These are phyloP conservation scores for Lachnellula occidentalis DNA, from an alignment of 2,329 filamentous ascomycete genomes.

Conservation along the genomic window DNA sequence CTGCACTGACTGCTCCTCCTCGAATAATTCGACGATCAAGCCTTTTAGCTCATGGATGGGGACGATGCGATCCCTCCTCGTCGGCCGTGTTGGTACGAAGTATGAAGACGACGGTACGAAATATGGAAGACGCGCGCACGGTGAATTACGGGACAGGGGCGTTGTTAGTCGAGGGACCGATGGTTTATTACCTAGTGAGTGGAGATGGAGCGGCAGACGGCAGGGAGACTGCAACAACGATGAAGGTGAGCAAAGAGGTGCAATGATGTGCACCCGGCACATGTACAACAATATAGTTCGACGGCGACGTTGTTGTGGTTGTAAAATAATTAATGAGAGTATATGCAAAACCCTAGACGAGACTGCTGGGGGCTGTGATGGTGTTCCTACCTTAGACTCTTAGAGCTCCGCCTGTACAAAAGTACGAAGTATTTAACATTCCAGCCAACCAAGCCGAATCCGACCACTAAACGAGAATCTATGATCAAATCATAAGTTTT, in stretches of 20 bases:
- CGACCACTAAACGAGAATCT: too few relatives aligned
- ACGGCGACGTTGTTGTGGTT: background rate
- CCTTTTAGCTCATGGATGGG: background rate
- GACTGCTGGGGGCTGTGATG: too few relatives aligned
- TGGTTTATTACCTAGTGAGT: constrained; percentile 11
- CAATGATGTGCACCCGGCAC: too few relatives aligned
- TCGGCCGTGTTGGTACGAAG: constrained; percentile 6
- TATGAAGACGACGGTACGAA: constrained; percentile 2
- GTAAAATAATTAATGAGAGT: background rate
- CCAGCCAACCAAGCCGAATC: too few relatives aligned
- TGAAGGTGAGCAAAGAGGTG: background rate
- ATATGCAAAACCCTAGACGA: too few relatives aligned
- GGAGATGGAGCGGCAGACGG: background rate
- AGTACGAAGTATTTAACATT: too few relatives aligned
- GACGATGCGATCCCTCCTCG: constrained; percentile 21
- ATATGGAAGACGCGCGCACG: constrained; percentile 5
- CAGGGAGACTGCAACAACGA: background rate
- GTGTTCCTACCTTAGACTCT: too few relatives aligned
- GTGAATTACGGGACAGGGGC: constrained; percentile 13
- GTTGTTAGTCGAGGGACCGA: constrained; percentile 3
- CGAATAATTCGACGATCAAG: constrained; percentile 12
- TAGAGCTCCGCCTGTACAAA: too few relatives aligned
- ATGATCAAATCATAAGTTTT: too few relatives aligned
- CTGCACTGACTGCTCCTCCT: constrained; percentile 22
- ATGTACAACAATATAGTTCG: background rate